These are phyloP conservation scores for Vitis vinifera DNA, from an alignment of 164 flowering plant species.

Conservation along the genomic window ASM3070453v1 NC_081816.1:5157501-5158000, in stretches of 20 bases:
- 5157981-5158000: slow-evolving; percentile 58
- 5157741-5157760: background rate
- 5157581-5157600: too few species aligned
- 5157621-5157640: too few species aligned
- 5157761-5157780: background rate
- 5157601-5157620: too few species aligned
- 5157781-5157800: background rate
- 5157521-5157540: too few species aligned
- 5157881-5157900: slow-evolving; percentile 43
- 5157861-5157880: slow-evolving; percentile 58
- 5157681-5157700: too few species aligned
- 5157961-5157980: slow-evolving; percentile 49
- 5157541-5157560: too few species aligned
- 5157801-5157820: slow-evolving; percentile 24
- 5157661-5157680: too few species aligned
- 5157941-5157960: slow-evolving; percentile 53
- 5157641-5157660: too few species aligned
- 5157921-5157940: slow-evolving; percentile 39
- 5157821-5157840: slow-evolving; percentile 39
- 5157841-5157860: slow-evolving; percentile 58
- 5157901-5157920: slow-evolving; percentile 44
- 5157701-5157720: too few species aligned
- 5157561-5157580: too few species aligned
- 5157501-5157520: too few species aligned
- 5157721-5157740: background rate